Base-by-base conservation (phyloP, 768 basidiomycete genomes). In the Leccinum pellstonianum region DNA sequence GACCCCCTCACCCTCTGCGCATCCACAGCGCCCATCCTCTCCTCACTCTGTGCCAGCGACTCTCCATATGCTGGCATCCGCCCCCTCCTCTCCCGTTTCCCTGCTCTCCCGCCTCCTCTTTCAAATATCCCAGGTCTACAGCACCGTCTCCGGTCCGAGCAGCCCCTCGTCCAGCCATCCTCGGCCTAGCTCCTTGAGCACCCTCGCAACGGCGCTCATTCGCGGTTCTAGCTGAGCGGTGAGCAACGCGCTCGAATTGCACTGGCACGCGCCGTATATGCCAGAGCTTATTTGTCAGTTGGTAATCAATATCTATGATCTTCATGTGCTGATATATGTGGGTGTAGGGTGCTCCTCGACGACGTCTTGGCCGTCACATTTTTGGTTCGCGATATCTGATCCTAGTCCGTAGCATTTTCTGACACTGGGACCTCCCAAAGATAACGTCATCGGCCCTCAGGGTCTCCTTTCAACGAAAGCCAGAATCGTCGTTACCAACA, bases 191-290 rank as follows among this genome's bases (percentile, higher is more conserved):
- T 27, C 27, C 27, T 27, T 27, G 27, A 27, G 27, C 27, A 27
- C 27, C 27, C 27, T 27, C 27, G 27, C 27, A 27, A 27, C 5
- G 27, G 5, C 27, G 27, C 27, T 27, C 27, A 65, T 23, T 6
- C 65, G 5, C 15, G 35, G 54, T 38, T 48, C 21, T 57, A 90
- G 86, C 71, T 92, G 59, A 90, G 88, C 64, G 92, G 93, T 38
- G 93, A 93, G 0, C 91, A 95, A 70, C 84, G 90, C 15, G 91
- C 93, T 54, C 85, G 93, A 29, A 81, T 95, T 7, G 83, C 89
- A 14, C 78, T 97, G 11, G 96, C 96, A 6, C 80, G 95, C 31
- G 93, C 92, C 3, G 90, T 96, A 0, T 98, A 98, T 73, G 87
- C 93, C 3, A 83, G 95, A 49, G 93, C 95, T 1, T 95, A 98